Evolutionary conservation across 331 rosid genomes (phyloP), one percentile per base, ranked within the genome.

Genomic region (Phaseolus coccineus): DNA sequence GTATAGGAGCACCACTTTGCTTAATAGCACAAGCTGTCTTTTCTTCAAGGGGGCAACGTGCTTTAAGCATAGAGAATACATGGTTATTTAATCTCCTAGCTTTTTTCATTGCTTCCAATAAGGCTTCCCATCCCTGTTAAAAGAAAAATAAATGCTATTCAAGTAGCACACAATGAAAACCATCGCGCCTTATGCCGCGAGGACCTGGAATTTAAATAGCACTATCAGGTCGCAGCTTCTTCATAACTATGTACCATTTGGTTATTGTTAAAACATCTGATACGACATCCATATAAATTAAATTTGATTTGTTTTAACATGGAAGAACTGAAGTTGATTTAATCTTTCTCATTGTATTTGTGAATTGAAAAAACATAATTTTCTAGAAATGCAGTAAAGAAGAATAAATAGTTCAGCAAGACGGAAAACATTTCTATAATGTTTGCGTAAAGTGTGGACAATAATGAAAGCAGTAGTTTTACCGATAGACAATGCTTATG

Each of bases 31-130:
- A 95, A 22, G 99, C 99, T 66, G 97, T 95, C 86, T 93, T 95
- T 86, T 95, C 99, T 83, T 95, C 99, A 61, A 95, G 96, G 4
- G 99, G 99, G 67, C 99, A 95, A 39, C 99, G 97, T 8, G 97
- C 97, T 86, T 91, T 95, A 81, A 95, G 88, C 97, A 95, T 95
- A 76, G 97, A 92, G 86, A 95, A 95, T 47, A 95, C 99, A 56
- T 95, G 99, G 81, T 95, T 95, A 90, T 95, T 92, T 84, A 95
- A 64, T 88, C 99, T 88, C 88, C 99, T 87, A 14, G 99, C 97
- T 81, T 95, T 95, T 86, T 95, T 93, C 97, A 91, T 95, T 74
- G 93, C 94, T 86, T 93, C 99, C 81, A 92, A 74, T 7, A 92
- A 79, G 39, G 79, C 82, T 68, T 95, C 99, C 99, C 97, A 95